Evolutionary conservation across 805 yeast species (phyloP).

Genomic region (Priceomyces castillae): DNA sequence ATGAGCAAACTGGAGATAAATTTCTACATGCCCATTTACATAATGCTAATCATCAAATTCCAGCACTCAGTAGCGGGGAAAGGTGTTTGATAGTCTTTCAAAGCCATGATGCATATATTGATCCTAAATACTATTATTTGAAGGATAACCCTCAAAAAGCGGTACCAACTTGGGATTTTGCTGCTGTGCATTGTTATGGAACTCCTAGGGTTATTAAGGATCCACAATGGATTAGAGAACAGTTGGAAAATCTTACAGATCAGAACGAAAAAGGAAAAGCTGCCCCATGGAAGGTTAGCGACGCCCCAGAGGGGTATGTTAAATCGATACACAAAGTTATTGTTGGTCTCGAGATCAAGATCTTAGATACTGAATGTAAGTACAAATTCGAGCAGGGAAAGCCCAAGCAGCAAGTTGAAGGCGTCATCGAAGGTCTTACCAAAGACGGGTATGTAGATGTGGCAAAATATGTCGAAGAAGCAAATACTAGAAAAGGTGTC

Average conservation of each 20-base stretch:
- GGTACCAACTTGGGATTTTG: constrained; percentile 73
- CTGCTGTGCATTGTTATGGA: constrained; percentile 56
- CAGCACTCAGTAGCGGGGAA: constrained; percentile 34
- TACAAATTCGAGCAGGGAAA: constrained; percentile 58
- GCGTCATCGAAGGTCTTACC: constrained; percentile 48
- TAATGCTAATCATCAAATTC: constrained; percentile 48
- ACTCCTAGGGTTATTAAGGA: constrained; percentile 45
- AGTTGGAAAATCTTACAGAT: constrained; percentile 43
- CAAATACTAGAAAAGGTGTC: constrained; percentile 10
- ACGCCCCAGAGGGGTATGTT: constrained; percentile 53
- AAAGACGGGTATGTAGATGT: constrained; percentile 31
- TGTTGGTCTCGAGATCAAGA: constrained; percentile 54
- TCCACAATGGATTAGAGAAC: constrained; percentile 43
- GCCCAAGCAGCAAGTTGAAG: constrained; percentile 44
- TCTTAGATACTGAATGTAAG: constrained; percentile 47
- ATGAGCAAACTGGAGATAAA: constrained; percentile 33
- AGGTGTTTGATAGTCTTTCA: constrained; percentile 53
- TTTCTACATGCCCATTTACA: constrained; percentile 56
- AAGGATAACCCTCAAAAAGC: constrained; percentile 56
- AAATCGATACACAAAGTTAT: constrained; percentile 47
- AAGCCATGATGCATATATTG: constrained; percentile 49
- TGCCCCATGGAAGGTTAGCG: constrained; percentile 52
- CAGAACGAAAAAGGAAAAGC: constrained; percentile 45
- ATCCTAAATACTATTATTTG: constrained; percentile 59
- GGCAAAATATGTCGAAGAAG: constrained; percentile 22